Conservation (phyloP, 257 asterid genomes). For the Solanum chmielewskii region DNA sequence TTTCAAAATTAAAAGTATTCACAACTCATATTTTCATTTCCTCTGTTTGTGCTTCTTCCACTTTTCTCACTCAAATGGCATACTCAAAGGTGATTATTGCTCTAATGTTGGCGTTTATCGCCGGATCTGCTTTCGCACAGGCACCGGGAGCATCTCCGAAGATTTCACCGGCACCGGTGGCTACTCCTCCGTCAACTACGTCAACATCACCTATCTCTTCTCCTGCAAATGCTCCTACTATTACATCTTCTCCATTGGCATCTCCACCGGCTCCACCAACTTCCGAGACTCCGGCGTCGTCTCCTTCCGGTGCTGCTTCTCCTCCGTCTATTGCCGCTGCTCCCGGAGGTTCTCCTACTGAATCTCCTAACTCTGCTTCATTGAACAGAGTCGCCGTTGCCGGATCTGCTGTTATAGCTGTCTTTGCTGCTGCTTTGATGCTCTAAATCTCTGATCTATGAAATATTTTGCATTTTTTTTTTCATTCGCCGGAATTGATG, state of each 20-base stretch:
- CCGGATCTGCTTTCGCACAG: slow-evolving; percentile 33
- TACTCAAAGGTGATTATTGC: slow-evolving; percentile 3
- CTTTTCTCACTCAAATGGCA: slow-evolving; percentile 9
- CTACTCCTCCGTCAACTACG: background rate
- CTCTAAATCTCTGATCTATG: slow-evolving; percentile 13
- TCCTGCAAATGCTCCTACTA: slow-evolving; percentile 9
- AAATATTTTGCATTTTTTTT: background rate
- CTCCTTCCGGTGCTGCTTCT: slow-evolving; percentile 11
- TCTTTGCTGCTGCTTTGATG: slow-evolving; percentile 28
- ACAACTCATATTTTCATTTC: background rate
- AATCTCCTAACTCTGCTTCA: slow-evolving; percentile 20
- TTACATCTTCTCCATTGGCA: slow-evolving; percentile 5
- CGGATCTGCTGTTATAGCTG: slow-evolving; percentile 34
- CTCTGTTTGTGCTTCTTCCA: background rate
- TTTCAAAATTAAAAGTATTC: background rate
- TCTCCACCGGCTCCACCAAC: slow-evolving; percentile 26
- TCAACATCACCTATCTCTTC: slow-evolving; percentile 5
- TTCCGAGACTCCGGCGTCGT: slow-evolving; percentile 5
- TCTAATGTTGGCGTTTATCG: slow-evolving; percentile 21
- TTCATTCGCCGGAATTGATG: background rate
- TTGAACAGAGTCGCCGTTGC: slow-evolving; percentile 31
- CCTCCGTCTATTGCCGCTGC: slow-evolving; percentile 17
- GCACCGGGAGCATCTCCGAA: slow-evolving; percentile 39
- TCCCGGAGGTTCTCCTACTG: slow-evolving; percentile 17
- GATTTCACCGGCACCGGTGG: slow-evolving; percentile 12